Base-by-base conservation (phyloP, 768 basidiomycete genomes). In the Mycena rosella region DNA sequence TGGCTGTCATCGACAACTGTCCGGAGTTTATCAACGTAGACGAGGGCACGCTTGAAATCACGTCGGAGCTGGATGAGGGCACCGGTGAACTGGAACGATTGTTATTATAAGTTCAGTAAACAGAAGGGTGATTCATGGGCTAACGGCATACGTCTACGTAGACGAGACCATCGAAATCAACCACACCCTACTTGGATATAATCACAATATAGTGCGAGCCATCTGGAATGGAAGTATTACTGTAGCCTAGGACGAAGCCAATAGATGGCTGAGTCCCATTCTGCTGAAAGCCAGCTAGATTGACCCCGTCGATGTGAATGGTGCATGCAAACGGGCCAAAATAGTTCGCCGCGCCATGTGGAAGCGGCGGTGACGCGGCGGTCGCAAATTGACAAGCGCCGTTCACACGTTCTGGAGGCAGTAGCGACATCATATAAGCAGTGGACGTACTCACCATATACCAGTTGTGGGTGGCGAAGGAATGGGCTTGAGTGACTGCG, bases 161-260 rank as follows among this genome's bases (percentile, higher is more conserved):
- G 3, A 44, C 42, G 20, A 44, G 42, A 20, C 4, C 42, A 44
- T 44, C 42, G n/a, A 44, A 44, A 10, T 44, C 42, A n/a, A 44
- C 42, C 42, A 44, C 42, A 4, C 13, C n/a, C 6, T 29, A 2
- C 20, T 34, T 15, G 32, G 51, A 52, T 32, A 52, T 52, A n/a
- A 52, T 17, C 20, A 52, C 51, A 32, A 52, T 18, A 52, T 30
- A 30, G 32, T 52, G 51, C 22, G 32, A 34, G 15, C 51, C 51
- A 30, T 29, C 27, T 32, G 51, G 29, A 32, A 52, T 52, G 18
- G 51, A 52, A 32, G 51, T 52, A 52, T 52, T 52, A 18, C 18
- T 22, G 20, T 52, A 52, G 30, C 51, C 51, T 20, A 52, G 30
- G 51, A 52, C 32, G 32, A n/a, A 20, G 29, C 51, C 51, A 20